Evolutionary conservation across 2,329 filamentous ascomycete genomes (phyloP).

Genomic region (Fusarium concolor): DNA sequence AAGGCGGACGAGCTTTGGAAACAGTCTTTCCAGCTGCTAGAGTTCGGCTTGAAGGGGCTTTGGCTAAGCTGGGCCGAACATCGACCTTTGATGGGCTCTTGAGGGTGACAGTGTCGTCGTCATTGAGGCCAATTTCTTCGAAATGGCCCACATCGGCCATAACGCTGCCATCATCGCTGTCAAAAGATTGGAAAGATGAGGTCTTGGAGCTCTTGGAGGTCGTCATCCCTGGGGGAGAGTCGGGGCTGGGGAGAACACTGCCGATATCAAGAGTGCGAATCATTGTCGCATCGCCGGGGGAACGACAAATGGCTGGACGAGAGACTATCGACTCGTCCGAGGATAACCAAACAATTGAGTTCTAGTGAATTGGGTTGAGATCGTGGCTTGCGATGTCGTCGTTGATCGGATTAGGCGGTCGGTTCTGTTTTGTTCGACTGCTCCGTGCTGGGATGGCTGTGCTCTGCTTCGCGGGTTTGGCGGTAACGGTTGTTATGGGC

Average conservation of each 20-base stretch:
- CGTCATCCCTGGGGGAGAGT: conserved; percentile 71
- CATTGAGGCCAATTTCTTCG: conserved; percentile 86
- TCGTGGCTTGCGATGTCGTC: conserved; percentile 24
- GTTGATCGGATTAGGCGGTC: conserved; percentile 14
- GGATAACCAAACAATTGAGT: conserved; percentile 1
- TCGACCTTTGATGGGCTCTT: conserved; percentile 60
- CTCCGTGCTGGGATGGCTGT: conserved; percentile 18
- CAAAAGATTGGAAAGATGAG: conserved; percentile 85
- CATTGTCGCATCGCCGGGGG: conserved; percentile 51
- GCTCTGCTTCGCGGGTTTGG: conserved; percentile 25
- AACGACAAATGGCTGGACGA: conserved; percentile 24
- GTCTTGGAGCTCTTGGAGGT: conserved; percentile 90
- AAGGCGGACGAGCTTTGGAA: conserved; percentile 55
- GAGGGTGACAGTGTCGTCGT: conserved; percentile 68
- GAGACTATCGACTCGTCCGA: conserved; percentile 30
- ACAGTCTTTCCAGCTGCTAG: conserved; percentile 48
- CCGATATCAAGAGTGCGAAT: conserved; percentile 50
- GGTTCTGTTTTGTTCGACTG: conserved; percentile 38
- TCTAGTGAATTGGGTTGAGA: conserved; percentile 7
- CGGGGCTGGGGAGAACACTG: conserved; percentile 50
- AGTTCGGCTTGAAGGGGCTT: conserved; percentile 46
- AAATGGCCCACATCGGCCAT: conserved; percentile 84
- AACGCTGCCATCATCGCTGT: conserved; percentile 77
- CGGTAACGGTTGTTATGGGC: conserved; percentile 40
- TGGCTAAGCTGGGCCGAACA: conserved; percentile 49